A percentile compares a stretch with the other conserved stretches of the same genome.
phyloP scores from a whole-genome alignment of 2,329 filamentous ascomycete species.

The Sarocladium oryzae region DNA sequence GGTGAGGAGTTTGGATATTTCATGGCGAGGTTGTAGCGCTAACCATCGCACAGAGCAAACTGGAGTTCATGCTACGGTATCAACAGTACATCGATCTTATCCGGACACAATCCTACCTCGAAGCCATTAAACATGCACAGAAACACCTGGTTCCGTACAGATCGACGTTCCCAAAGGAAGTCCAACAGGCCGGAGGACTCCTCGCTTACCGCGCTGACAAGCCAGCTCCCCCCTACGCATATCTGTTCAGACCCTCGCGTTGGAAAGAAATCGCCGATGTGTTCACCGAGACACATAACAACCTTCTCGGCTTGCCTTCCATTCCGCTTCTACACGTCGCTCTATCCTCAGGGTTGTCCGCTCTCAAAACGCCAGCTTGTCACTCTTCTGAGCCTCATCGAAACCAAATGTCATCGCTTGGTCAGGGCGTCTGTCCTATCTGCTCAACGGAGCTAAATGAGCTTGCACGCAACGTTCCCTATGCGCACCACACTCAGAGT shows the following conservation, averaged over 20 bases:
- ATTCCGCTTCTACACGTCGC: constrained; percentile 85
- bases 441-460: constrained; percentile 94
- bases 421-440: constrained; percentile 82
- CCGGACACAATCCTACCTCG: constrained; percentile 59
- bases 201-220: constrained; percentile 60
- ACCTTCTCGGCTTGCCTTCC: constrained; percentile 73
- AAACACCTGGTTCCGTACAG: constrained; percentile 71
- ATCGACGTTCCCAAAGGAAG: constrained; percentile 60
- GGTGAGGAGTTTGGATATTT: constrained; percentile 40
- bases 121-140: constrained; percentile 75
- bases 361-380: constrained; percentile 91
- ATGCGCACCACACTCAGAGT: constrained; percentile 91
- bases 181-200: constrained; percentile 69
- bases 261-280: constrained; percentile 72
- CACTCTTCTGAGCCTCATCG: constrained; percentile 57
- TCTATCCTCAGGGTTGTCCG: constrained; percentile 82
- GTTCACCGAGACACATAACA: constrained; percentile 83
- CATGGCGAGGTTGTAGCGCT: neutral
- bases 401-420: constrained; percentile 36
- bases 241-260: constrained; percentile 65
- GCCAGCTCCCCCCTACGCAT: constrained; percentile 37
- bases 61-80: constrained; percentile 88
- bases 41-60: constrained; percentile 51
- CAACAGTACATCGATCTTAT: constrained; percentile 95
- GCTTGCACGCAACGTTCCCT: constrained; percentile 80